Conservation (phyloP, 768 basidiomycete species). For the Podaxis pistillaris region DNA sequence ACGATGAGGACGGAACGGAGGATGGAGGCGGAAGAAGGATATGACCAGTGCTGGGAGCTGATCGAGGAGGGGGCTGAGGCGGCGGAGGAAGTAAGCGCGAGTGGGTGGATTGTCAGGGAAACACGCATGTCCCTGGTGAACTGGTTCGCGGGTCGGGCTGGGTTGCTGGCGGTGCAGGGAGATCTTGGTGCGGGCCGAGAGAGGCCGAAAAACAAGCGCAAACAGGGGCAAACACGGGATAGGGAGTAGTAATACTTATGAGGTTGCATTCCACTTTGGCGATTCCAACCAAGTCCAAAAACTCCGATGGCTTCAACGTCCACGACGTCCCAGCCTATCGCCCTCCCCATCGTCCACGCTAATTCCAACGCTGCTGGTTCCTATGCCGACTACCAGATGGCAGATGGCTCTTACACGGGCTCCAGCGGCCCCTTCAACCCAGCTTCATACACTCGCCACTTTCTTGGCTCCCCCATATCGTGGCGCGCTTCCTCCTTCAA, state of each 20-base stretch:
- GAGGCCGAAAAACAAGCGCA: background rate
- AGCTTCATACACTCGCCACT: conserved; percentile 64
- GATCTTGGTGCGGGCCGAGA: conserved; percentile 4
- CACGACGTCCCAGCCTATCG: conserved; percentile 43
- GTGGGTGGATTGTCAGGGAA: background rate
- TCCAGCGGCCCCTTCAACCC: conserved; percentile 56
- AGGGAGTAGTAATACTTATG: conserved; percentile 2
- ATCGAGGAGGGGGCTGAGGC: background rate
- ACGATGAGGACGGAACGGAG: conserved; percentile 1
- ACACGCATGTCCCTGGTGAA: background rate
- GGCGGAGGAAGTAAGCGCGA: background rate
- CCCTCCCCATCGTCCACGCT: conserved; percentile 34
- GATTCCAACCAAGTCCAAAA: conserved; percentile 1
- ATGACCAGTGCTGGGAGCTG: background rate
- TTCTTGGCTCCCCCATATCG: conserved; percentile 71
- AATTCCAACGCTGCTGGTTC: conserved; percentile 28
- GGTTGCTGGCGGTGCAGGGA: conserved; percentile 1
- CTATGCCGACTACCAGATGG: conserved; percentile 32
- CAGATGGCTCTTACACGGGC: conserved; percentile 49
- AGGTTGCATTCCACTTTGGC: background rate
- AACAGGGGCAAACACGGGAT: conserved; percentile 1
- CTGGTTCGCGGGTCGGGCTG: background rate
- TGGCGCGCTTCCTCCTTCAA: conserved; percentile 70
- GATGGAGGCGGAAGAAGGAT: conserved; percentile 1
- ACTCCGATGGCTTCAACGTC: conserved; percentile 17